A percentile compares a stretch with the other conserved stretches of the same genome.
Evolutionary conservation across 768 basidiomycete species (phyloP).

Genomic region (Leucogyrophana mollusca): DNA sequence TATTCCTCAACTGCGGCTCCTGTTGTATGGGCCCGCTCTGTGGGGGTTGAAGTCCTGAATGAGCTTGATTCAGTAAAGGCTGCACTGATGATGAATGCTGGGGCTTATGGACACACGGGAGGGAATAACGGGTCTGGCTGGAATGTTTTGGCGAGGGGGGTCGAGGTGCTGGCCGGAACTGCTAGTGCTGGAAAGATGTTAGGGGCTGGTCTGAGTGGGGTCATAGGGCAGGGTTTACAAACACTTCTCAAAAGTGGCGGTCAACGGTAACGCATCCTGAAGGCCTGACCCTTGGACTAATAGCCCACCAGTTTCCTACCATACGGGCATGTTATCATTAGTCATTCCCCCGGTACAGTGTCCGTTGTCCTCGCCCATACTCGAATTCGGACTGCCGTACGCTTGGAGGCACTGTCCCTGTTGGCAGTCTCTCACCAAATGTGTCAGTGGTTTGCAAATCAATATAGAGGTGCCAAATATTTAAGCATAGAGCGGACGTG

Average conservation of each 20-base stretch:
- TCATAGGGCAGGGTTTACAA: conserved; percentile 28
- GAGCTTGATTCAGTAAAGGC: conserved; percentile 83
- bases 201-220: conserved; percentile 21
- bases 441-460: no score
- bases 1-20: conserved; percentile 68
- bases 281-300: no score
- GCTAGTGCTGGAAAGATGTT: conserved; percentile 30
- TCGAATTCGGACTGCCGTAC: no score
- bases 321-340: no score
- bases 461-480: no score
- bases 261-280: no score
- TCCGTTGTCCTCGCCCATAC: no score
- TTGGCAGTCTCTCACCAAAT: no score
- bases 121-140: conserved; percentile 29
- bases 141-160: conserved; percentile 36
- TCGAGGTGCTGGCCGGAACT: conserved; percentile 41
- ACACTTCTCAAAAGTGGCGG: conserved; percentile 20
- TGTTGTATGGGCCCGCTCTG: conserved; percentile 83
- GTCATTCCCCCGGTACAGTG: no score
- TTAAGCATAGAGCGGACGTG: no score
- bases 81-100: conserved; percentile 81
- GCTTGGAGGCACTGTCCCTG: no score
- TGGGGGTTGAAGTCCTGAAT: conserved; percentile 89
- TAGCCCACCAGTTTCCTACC: no score
- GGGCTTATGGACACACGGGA: conserved; percentile 29